Conservation (phyloP, 2,329 filamentous ascomycete genomes). For the Pseudocercospora fijiensis region DNA sequence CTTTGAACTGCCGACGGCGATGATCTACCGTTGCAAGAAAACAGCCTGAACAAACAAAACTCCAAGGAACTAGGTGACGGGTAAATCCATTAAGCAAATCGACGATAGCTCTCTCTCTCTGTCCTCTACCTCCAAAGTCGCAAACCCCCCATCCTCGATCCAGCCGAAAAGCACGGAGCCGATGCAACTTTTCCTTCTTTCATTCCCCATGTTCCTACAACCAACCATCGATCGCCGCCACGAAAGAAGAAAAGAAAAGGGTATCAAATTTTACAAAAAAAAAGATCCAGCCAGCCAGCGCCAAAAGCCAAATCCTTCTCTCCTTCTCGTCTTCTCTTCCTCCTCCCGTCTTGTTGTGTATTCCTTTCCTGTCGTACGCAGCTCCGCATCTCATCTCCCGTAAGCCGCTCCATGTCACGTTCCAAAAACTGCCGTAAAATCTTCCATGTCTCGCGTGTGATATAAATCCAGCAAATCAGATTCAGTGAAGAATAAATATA, state of each 20-base stretch:
- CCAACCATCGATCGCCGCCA: background rate
- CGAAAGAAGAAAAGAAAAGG: background rate
- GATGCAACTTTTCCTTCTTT: background rate
- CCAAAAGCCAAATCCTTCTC: background rate
- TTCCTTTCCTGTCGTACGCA: background rate
- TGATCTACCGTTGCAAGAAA: background rate
- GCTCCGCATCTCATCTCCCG: constrained; percentile 3
- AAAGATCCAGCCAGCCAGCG: too few species aligned
- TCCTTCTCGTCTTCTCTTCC: background rate
- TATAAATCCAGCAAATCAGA: background rate
- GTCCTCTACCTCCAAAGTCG: background rate
- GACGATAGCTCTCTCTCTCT: background rate
- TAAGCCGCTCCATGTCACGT: background rate
- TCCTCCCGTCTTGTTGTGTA: background rate
- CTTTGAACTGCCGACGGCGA: background rate
- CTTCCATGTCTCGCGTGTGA: background rate
- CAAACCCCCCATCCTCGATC: background rate
- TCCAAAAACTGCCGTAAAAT: background rate
- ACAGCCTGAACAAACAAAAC: too few species aligned
- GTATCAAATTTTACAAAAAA: too few species aligned
- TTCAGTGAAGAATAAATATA: background rate
- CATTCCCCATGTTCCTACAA: background rate
- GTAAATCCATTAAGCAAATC: background rate
- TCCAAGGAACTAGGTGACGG: background rate
- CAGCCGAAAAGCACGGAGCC: background rate